Base-by-base conservation (phyloP, 208 protist species). In the Sergeia podlipaevii region DNA sequence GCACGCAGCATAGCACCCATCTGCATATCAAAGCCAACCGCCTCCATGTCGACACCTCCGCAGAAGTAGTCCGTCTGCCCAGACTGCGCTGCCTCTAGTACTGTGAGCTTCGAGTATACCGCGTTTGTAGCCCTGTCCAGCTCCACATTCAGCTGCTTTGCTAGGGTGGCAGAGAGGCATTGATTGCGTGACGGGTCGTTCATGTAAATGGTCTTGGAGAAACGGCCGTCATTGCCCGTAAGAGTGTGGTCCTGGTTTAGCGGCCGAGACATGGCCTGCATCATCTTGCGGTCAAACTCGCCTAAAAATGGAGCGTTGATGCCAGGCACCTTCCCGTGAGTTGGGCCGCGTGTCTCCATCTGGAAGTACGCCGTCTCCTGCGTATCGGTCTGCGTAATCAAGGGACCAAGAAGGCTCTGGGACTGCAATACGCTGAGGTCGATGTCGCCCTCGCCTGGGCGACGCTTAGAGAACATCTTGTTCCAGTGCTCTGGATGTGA, bases 401-500 rank as follows among this genome's bases (percentile, higher is more conserved):
- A 70, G 2, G 77, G 79, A 0, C 76, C 79, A 2, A 95, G 58
- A 43, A 95, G 46, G 67, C 80, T 91, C n/a, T 57, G 46, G 18
- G 88, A 92, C 1, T 74, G 62, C 23, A 91, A 23, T 18, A 80
- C 74, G 27, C 68, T 17, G 17, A 86, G 63, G 38, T 77, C 68
- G 57, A 95, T 95, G 53, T 86, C 67, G 27, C 84, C 88, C 58
- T 95, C 79, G 33, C 88, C 88, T 3, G 88, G 84, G 8, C 81
- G 80, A 27, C 88, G 84, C 70, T 87, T 87, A 24, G 74, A 81
- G 64, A 91, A 92, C 78, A 92, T 88, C 51, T 89, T 88, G 57
- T 95, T 95, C 85, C 84, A 92, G 69, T 95, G 88, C 69, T 92
- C 80, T 15, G 88, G 88, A 52, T 90, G 62, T 27, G 81, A 92